phyloP scores from a whole-genome alignment of 441 rosid genomes.

The California macrophylla region DNA sequence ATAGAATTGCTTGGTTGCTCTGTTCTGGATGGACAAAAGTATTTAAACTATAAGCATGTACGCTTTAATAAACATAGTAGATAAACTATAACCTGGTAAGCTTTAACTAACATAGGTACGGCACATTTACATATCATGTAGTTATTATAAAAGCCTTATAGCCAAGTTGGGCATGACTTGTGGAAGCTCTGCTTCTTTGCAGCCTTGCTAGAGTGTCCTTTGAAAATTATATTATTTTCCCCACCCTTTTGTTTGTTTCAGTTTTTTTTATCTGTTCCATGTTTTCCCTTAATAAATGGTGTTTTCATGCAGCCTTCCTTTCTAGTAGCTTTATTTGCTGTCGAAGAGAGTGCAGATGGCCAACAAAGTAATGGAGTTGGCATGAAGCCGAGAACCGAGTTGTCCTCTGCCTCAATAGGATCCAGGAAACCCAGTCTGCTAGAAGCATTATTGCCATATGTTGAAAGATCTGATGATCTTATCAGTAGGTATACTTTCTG shows the following conservation, averaged over 20 bases:
- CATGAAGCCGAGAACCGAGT: conserved; percentile 29
- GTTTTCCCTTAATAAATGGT: conserved; percentile 9
- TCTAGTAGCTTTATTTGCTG: conserved; percentile 49
- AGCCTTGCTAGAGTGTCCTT: not conserved
- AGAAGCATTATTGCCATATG: conserved; percentile 37
- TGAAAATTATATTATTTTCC: not conserved
- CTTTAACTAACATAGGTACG: not conserved
- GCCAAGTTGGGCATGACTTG: not conserved
- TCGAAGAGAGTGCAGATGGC: conserved; percentile 33
- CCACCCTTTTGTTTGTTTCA: not conserved
- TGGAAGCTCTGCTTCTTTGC: not conserved
- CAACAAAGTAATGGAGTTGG: conserved; percentile 27
- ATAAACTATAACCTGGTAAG: not conserved
- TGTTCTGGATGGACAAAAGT: not conserved
- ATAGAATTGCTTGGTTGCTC: not conserved
- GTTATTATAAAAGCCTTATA: not conserved
- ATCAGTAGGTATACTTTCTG: conserved; percentile 46
- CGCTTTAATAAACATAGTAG: not conserved
- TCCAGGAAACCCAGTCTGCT: conserved; percentile 40
- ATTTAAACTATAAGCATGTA: not conserved
- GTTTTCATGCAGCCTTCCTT: conserved; percentile 69
- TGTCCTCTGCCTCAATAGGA: conserved; percentile 23
- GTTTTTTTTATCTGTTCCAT: not conserved
- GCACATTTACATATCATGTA: not conserved
- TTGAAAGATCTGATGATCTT: conserved; percentile 51